phyloP scores from a whole-genome alignment of 768 basidiomycete species.

The Pisolithus albus region DNA sequence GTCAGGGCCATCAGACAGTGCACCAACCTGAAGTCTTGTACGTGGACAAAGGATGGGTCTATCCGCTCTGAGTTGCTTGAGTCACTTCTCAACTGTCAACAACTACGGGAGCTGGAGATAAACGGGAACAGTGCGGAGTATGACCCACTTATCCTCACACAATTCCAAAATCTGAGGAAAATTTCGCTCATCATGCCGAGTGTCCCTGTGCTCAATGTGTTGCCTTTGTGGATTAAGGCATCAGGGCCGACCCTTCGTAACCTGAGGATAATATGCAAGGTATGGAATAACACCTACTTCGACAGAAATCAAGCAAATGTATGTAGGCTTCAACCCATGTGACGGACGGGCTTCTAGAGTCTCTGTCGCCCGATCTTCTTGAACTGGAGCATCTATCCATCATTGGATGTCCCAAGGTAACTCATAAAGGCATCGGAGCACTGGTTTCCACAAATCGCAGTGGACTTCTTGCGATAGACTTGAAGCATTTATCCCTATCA shows the following conservation, averaged over 20 bases:
- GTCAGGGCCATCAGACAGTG: conserved; percentile 54
- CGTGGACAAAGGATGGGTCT: conserved; percentile 79
- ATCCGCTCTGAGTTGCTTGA: conserved; percentile 52
- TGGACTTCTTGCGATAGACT: conserved; percentile 47
- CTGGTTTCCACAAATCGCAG: conserved; percentile 38
- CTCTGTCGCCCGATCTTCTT: conserved; percentile 42
- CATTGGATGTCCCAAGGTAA: conserved; percentile 64
- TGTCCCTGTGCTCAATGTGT: conserved; percentile 38
- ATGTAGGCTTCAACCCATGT: conserved; percentile 48
- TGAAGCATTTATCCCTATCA: conserved; percentile 55
- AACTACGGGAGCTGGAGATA: conserved; percentile 56
- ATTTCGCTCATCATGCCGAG: conserved; percentile 76
- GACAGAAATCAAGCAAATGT: neutral
- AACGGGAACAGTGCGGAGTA: conserved; percentile 55
- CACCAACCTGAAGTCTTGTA: conserved; percentile 51
- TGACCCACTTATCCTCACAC: conserved; percentile 42
- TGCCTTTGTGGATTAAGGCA: conserved; percentile 45
- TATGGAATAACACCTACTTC: conserved; percentile 17
- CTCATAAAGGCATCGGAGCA: conserved; percentile 50
- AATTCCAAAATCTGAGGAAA: conserved; percentile 45
- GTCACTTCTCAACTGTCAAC: conserved; percentile 37
- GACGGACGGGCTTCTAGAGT: conserved; percentile 48
- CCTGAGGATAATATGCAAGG: conserved; percentile 68
- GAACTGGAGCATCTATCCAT: conserved; percentile 53
- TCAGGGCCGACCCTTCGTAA: conserved; percentile 43